Evolutionary conservation across 352 stramenopile species (phyloP), one percentile per base, ranked within the genome.

Genomic region (Globisporangium middletonii): DNA sequence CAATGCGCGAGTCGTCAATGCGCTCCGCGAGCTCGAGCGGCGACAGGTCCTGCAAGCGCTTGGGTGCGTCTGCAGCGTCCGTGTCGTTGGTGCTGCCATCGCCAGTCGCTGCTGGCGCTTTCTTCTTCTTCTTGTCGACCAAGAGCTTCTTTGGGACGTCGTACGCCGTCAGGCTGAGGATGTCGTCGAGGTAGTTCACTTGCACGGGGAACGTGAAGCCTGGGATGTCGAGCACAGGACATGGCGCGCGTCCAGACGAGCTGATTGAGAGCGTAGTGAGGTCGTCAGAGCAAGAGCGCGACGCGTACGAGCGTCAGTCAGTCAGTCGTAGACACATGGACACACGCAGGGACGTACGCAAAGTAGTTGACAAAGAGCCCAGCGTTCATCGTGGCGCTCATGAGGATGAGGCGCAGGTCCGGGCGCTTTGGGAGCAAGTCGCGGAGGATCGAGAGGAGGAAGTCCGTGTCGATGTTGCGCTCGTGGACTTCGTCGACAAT

Each of bases 401-500:
- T 99, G 23, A 99, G 71, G 53, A 99, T 89, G 0, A 99, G 68
- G 4, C 89, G 77, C 53, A 98, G 68, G 19, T 91, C 79, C 3
- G 71, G 72, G n/a, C 83, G 81, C 18, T 85, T 68, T 3, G 77
- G 79, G 18, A 95, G 57, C 60, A 94, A 48, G 38, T 92, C 83
- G 4, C 89, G 82, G 12, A 98, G 67, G 64, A 99, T 88, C 23
- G 95, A 92, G 19, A 99, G 77, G 27, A 99, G 69, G 45, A 99
- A 97, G 63, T 99, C 96, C 18, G 88, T 97, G 71, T 98, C 95
- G 18, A 99, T 80, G 56, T 97, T 96, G 37, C 97, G 80, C 64
- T 99, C 97, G 68, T 99, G 96, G 23, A 99, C 96, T 73, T 99
- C 97, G 73, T 99, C 97, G n/a, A 99, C 89, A 50, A 99, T 90